A percentile compares a stretch with the other conserved stretches of the same genome.
These are phyloP conservation scores for Colletotrichum phormii DNA, from an alignment of 2,329 filamentous ascomycete genomes.

Conservation along the genomic window DNA sequence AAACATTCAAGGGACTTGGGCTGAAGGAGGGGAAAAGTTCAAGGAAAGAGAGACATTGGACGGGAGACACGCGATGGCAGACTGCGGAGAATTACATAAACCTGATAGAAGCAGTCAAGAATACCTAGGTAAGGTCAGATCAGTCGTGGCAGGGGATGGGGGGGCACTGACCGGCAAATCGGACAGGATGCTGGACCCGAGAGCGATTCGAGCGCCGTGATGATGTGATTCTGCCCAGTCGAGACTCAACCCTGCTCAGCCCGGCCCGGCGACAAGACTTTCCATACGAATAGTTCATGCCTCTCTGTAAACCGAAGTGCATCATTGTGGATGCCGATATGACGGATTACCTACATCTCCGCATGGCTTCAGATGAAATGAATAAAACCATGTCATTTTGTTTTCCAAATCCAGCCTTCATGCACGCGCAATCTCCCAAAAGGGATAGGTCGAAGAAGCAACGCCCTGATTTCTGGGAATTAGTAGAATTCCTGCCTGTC, in stretches of 20 bases:
- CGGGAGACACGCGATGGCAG: not conserved
- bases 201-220: not conserved
- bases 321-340: not conserved
- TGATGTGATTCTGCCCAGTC: not conserved
- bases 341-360: not conserved
- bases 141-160: not conserved
- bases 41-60: not conserved
- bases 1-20: slow-evolving; percentile 15
- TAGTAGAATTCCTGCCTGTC: not conserved
- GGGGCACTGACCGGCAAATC: not conserved
- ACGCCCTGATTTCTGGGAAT: slow-evolving; percentile 1
- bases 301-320: not conserved
- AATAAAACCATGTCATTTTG: slow-evolving; percentile 12
- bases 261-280: not conserved
- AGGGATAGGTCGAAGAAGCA: not conserved
- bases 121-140: not conserved
- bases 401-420: slow-evolving; percentile 19
- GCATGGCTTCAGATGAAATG: slow-evolving; percentile 10
- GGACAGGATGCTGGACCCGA: slow-evolving; percentile 9
- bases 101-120: not conserved
- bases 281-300: not conserved
- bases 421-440: slow-evolving; percentile 18
- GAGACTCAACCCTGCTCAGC: not conserved
- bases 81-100: not conserved
- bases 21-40: slow-evolving; percentile 1